Evolutionary conservation across 495 filamentous ascomycete species (phyloP).

Genomic region (Beverwykella pulmonaria): DNA sequence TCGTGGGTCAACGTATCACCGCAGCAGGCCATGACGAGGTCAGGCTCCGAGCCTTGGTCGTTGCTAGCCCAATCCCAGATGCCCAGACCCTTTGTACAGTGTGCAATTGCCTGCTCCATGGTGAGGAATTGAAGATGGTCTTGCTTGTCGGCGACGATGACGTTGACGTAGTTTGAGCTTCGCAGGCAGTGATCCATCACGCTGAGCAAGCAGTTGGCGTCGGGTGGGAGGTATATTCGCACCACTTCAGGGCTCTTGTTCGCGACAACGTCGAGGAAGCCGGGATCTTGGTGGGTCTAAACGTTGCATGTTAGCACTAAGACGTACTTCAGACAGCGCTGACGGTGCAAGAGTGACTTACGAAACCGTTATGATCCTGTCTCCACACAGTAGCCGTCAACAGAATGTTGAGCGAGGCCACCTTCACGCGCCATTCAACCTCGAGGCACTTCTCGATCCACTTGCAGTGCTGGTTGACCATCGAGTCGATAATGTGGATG

Average conservation of each 20-base stretch:
- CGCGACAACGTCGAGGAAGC: slow-evolving; percentile 72
- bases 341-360: background rate
- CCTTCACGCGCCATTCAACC: slow-evolving; percentile 68
- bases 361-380: slow-evolving; percentile 77
- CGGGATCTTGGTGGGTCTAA: slow-evolving; percentile 72
- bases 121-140: slow-evolving; percentile 70
- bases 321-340: background rate
- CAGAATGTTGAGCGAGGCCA: slow-evolving; percentile 73
- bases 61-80: slow-evolving; percentile 61
- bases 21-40: slow-evolving; percentile 70
- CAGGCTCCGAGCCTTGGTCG: slow-evolving; percentile 64
- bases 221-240: slow-evolving; percentile 74
- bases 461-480: slow-evolving; percentile 81
- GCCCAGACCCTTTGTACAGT: slow-evolving; percentile 70
- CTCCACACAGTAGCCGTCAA: slow-evolving; percentile 75
- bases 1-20: slow-evolving; percentile 73
- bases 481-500: slow-evolving; percentile 76
- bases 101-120: slow-evolving; percentile 67
- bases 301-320: background rate
- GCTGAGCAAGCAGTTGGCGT: slow-evolving; percentile 71
- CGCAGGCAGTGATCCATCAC: slow-evolving; percentile 70
- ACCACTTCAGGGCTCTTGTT: slow-evolving; percentile 77
- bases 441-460: slow-evolving; percentile 77
- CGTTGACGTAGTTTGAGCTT: slow-evolving; percentile 74
- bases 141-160: slow-evolving; percentile 75